Evolutionary conservation across 495 filamentous ascomycete genomes (phyloP).

Genomic region (Penicillium cosmopolitanum): DNA sequence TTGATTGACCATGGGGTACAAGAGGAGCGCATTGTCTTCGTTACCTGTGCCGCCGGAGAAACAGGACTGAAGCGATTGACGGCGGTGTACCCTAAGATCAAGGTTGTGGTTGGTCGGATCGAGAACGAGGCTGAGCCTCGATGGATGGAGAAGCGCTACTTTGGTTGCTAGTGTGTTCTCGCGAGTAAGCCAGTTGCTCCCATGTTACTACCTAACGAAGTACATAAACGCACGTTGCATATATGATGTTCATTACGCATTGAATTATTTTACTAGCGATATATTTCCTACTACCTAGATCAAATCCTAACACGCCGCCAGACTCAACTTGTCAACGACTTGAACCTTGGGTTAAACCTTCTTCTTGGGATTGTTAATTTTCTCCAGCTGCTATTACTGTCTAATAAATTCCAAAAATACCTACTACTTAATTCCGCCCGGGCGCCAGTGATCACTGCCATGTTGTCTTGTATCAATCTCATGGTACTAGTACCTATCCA

Average conservation of each 20-base stretch:
- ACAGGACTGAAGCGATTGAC: constrained; percentile 79
- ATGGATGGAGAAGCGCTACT: constrained; percentile 83
- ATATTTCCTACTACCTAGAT: no score
- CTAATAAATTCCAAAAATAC: no score
- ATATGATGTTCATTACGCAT: not conserved
- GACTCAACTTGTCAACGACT: no score
- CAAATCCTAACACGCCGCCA: no score
- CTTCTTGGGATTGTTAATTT: no score
- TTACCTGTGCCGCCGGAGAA: constrained; percentile 82
- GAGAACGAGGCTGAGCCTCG: constrained; percentile 74
- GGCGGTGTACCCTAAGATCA: constrained; percentile 83
- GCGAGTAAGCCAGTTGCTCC: not conserved
- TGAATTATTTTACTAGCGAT: not conserved
- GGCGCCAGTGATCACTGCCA: no score
- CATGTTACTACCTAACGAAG: not conserved
- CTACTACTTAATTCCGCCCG: no score
- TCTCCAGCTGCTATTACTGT: no score
- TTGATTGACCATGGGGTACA: constrained; percentile 92
- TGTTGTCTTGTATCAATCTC: no score
- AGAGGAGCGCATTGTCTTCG: constrained; percentile 83
- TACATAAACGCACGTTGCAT: constrained; percentile 18
- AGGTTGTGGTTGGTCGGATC: constrained; percentile 80
- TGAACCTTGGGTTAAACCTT: no score
- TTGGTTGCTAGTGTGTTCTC: constrained; percentile 63
- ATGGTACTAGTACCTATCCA: no score